These are phyloP conservation scores for Botryotinia globosa DNA, from an alignment of 2,329 filamentous ascomycete genomes.

Conservation along the genomic window DNA sequence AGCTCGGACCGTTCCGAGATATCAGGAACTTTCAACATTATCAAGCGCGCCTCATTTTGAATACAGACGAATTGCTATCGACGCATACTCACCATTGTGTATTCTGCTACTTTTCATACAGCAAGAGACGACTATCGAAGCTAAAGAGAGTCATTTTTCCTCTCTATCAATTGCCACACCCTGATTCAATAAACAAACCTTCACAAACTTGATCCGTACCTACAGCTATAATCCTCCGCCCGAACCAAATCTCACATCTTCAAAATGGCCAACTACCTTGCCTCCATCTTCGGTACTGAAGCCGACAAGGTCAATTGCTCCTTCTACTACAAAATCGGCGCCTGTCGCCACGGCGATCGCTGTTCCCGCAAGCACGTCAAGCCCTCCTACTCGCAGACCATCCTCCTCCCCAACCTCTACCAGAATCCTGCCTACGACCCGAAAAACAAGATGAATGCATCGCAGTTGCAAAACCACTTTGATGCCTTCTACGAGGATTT, in stretches of 20 bases:
- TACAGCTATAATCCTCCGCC: neutral
- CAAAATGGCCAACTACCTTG: slow-evolving; percentile 93
- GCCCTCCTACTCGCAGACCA: slow-evolving; percentile 94
- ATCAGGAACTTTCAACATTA: slow-evolving; percentile 15
- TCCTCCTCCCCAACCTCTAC: slow-evolving; percentile 97
- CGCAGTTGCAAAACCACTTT: slow-evolving; percentile 98
- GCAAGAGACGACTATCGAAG: neutral
- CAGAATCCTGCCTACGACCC: slow-evolving; percentile 97
- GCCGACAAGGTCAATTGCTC: slow-evolving; percentile 99
- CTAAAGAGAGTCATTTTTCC: neutral
- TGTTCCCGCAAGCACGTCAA: slow-evolving; percentile 99
- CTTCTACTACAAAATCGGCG: slow-evolving; percentile 99
- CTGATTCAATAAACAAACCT: neutral
- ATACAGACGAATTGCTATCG: slow-evolving; percentile 2
- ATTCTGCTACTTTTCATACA: neutral
- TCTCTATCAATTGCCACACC: neutral
- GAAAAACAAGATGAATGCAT: slow-evolving; percentile 94
- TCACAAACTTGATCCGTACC: neutral
- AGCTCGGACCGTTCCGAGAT: slow-evolving; percentile 15
- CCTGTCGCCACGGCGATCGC: slow-evolving; percentile 95
- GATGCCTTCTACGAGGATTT: slow-evolving; percentile 99
- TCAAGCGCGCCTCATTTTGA: slow-evolving; percentile 3
- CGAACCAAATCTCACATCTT: neutral
- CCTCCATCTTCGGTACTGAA: slow-evolving; percentile 98
- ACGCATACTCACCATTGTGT: neutral